Conservation (phyloP, 2,329 filamentous ascomycete species). For the Cladosporium sp. region DNA sequence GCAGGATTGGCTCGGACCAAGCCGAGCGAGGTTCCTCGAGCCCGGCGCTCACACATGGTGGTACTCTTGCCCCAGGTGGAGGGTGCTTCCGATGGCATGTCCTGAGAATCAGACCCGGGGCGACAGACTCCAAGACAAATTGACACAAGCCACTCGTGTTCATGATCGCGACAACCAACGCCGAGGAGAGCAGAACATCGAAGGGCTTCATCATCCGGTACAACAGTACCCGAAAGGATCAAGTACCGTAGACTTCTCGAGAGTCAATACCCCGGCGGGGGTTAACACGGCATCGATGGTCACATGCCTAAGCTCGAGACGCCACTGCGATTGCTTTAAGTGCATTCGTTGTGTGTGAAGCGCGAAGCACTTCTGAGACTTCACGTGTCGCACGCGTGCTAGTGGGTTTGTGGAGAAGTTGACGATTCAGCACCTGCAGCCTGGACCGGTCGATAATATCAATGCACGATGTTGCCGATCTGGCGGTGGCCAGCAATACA, state of each 20-base stretch:
- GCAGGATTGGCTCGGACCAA: neutral
- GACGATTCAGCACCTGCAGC: neutral
- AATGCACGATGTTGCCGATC: neutral
- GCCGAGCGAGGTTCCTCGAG: neutral
- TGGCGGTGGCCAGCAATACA: neutral
- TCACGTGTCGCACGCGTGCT: neutral
- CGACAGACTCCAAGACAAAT: neutral
- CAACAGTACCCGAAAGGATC: neutral
- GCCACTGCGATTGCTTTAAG: neutral
- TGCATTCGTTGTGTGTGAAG: neutral
- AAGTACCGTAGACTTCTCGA: neutral
- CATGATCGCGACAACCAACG: neutral
- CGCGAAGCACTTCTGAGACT: neutral
- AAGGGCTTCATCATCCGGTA: neutral
- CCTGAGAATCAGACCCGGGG: neutral
- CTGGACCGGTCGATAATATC: neutral
- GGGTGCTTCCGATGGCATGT: neutral
- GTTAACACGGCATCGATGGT: neutral
- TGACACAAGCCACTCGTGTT: constrained; percentile 3
- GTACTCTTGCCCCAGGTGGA: neutral
- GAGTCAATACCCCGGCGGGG: neutral
- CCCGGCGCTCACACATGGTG: neutral
- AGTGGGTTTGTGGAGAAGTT: neutral
- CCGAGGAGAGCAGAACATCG: neutral
- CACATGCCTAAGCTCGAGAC: neutral